Percentiles rank a stretch among this genome's conserved stretches.
Evolutionary conservation across 1,139 yeast genomes (phyloP).

Genomic region (Saccharomycopsis phalli): DNA sequence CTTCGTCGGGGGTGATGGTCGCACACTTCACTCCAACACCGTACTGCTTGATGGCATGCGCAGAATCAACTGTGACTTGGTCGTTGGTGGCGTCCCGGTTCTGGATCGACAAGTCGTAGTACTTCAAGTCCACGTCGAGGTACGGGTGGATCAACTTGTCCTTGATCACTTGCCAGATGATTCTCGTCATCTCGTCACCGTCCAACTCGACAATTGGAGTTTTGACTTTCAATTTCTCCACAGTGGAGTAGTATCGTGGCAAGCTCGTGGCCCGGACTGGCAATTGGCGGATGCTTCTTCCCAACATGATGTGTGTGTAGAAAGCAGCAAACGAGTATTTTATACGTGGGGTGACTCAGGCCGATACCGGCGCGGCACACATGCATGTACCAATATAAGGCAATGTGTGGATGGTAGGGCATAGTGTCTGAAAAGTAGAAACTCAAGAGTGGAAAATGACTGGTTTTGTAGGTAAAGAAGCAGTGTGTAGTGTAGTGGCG

Average conservation of each 20-base stretch:
- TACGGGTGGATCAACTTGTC: slow-evolving; percentile 75
- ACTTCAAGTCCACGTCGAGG: slow-evolving; percentile 62
- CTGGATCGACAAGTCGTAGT: slow-evolving; percentile 66
- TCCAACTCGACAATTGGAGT: slow-evolving; percentile 93
- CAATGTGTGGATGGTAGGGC: no score
- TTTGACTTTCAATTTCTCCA: slow-evolving; percentile 62
- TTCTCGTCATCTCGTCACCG: slow-evolving; percentile 94
- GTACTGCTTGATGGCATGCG: slow-evolving; percentile 62
- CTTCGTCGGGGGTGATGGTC: slow-evolving; percentile 79
- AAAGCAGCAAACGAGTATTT: no score
- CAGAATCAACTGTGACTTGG: slow-evolving; percentile 66
- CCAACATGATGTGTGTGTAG: slow-evolving; percentile 9
- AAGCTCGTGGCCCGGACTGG: no score
- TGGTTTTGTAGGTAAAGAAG: no score
- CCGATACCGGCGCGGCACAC: no score
- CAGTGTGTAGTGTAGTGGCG: no score
- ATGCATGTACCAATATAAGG: no score
- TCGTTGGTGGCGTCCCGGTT: slow-evolving; percentile 67
- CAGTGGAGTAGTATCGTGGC: slow-evolving; percentile 1
- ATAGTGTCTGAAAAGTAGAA: no score
- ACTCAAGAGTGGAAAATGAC: no score
- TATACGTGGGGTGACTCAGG: no score
- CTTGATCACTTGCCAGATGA: slow-evolving; percentile 83
- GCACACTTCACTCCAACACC: slow-evolving; percentile 86
- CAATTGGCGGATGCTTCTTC: slow-evolving; percentile 7